Base-by-base conservation (phyloP, 1,284 basidiomycete species). In the Irpex rosettiformis region DNA sequence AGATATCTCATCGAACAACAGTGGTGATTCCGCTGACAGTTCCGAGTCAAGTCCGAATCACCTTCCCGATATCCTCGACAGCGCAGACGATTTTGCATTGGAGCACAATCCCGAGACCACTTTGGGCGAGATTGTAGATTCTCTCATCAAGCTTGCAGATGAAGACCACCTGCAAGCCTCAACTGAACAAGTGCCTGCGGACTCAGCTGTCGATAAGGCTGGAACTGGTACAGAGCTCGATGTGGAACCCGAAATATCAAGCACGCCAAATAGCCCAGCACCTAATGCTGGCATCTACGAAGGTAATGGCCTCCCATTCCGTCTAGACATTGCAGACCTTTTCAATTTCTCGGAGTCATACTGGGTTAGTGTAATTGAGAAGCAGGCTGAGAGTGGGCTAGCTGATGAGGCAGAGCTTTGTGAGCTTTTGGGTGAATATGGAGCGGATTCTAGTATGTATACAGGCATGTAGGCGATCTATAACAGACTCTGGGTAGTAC, bases 341-440 rank as follows among this genome's bases (percentile, higher is more conserved):
- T 56, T 56, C 25, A 47, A 56, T 25, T 56, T 56, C 25, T 22
- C 42, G 13, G 18, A 47, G 21, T 16, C 43, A 22, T 56, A 56
- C 42, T 56, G 54, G 54, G 8, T n/a, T 21, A 29, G 27, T 18
- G 28, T n/a, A n/a, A 16, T 56, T 25, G 54, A 56, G 24, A 56
- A 8, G 11, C 48, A 25, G 24, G 48, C 48, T 11, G 48, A 51
- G 24, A 51, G 25, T 27, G 48, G 48, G 27, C 27, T 51, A 51
- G 48, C 21, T 25, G 48, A 51, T 7, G 48, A 51, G 43, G 43
- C 16, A 16, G 33, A 37, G 33, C 33, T 37, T 16, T 37, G 33
- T 37, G 33, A 37, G 33, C 33, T 37, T 37, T 16, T 37, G 33
- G 16, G 33, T 16, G 10, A 37, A 37, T 16, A 8, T 37, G 33